A percentile compares a stretch with the other conserved stretches of the same genome.
phyloP scores from a whole-genome alignment of 1,284 basidiomycete species.

The Porodaedalea pini region DNA sequence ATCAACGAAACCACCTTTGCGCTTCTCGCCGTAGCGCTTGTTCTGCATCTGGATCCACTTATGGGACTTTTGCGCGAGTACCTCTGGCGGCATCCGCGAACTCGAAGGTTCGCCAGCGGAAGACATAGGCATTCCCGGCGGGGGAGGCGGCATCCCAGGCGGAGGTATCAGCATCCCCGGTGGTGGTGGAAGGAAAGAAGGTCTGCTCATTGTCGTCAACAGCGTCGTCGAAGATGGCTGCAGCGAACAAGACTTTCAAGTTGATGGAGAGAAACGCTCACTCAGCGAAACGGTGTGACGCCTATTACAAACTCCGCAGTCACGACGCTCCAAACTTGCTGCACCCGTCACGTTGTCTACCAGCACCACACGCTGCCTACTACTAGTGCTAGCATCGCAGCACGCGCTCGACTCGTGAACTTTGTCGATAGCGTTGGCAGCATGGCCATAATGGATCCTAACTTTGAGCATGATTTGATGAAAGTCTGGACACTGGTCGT shows the following conservation, averaged over 20 bases:
- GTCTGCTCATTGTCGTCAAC: constrained; percentile 30
- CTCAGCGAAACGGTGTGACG: constrained; percentile 2
- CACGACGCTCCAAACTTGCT: constrained; percentile 3
- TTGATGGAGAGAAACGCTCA: background rate
- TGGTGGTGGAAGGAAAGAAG: constrained; percentile 59
- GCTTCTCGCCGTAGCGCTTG: constrained; percentile 86
- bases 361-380: background rate
- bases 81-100: constrained; percentile 70
- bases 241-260: constrained; percentile 24
- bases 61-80: constrained; percentile 80
- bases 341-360: background rate
- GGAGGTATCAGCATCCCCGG: constrained; percentile 60
- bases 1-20: constrained; percentile 85
- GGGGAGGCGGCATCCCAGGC: constrained; percentile 54
- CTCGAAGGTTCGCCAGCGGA: constrained; percentile 42
- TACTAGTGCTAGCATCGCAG: background rate
- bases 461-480: constrained; percentile 53
- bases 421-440: constrained; percentile 20
- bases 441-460: constrained; percentile 41
- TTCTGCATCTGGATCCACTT: constrained; percentile 95
- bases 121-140: constrained; percentile 41
- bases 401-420: background rate
- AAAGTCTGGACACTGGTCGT: constrained; percentile 73
- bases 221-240: constrained; percentile 35
- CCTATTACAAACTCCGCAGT: background rate